Conservation (phyloP, 257 asterid genomes). For the Petrea volubilis region DNA sequence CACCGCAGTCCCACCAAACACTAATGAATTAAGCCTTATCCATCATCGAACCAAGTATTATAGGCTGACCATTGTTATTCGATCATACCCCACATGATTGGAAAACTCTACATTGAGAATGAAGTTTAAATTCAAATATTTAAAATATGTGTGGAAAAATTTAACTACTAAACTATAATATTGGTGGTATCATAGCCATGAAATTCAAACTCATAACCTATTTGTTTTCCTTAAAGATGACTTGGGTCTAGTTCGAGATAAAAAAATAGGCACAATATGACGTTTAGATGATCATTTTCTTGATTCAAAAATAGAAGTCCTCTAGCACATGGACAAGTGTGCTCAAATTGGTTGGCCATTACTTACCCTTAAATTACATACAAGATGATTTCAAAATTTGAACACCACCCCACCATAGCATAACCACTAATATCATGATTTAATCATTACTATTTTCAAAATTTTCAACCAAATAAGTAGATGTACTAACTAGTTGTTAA, state of each 20-base stretch:
- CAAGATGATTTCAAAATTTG: slow-evolving; percentile 23
- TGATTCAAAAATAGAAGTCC: background rate
- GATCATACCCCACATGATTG: too few relatives aligned
- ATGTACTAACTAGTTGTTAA: background rate
- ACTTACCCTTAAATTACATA: slow-evolving; percentile 16
- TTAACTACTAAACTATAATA: too few relatives aligned
- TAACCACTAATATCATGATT: slow-evolving; percentile 19
- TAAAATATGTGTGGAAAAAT: too few relatives aligned
- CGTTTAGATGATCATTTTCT: background rate
- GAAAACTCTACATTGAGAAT: too few relatives aligned
- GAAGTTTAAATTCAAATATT: too few relatives aligned
- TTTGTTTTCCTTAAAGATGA: background rate
- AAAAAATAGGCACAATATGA: background rate
- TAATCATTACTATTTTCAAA: slow-evolving; percentile 14
- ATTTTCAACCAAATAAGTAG: background rate
- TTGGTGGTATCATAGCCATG: background rate
- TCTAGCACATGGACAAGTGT: slow-evolving; percentile 1
- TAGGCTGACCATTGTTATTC: too few relatives aligned
- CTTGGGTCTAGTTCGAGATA: background rate
- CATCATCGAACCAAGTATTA: too few relatives aligned
- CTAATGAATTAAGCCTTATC: too few relatives aligned
- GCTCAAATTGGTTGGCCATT: background rate
- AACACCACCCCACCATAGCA: slow-evolving; percentile 19
- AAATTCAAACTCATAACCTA: background rate
- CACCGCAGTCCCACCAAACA: too few relatives aligned